These are phyloP conservation scores for Ceratocystis colombiana DNA, from an alignment of 2,329 filamentous ascomycete species.

Conservation along the genomic window DNA sequence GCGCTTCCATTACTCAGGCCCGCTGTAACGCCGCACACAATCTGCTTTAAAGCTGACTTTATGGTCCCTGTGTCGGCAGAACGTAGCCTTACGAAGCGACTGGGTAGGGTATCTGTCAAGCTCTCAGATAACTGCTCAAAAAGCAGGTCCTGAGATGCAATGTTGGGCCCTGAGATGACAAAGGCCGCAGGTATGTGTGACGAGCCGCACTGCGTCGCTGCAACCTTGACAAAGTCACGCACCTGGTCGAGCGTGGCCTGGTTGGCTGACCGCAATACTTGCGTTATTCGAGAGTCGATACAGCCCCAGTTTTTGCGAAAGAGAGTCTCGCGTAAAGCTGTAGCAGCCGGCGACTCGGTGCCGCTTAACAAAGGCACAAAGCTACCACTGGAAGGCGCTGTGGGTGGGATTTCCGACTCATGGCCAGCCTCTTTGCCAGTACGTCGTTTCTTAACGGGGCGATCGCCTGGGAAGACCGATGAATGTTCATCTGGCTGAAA, in stretches of 20 bases:
- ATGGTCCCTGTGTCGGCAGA: conserved; percentile 64
- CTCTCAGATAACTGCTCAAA: conserved; percentile 57
- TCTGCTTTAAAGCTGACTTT: conserved; percentile 58
- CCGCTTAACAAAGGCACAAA: conserved; percentile 49
- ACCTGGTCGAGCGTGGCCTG: conserved; percentile 51
- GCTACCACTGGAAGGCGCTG: conserved; percentile 21
- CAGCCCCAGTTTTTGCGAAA: conserved; percentile 56
- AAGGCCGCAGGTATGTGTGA: conserved; percentile 53
- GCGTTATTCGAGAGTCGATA: conserved; percentile 53
- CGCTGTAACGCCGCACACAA: conserved; percentile 57
- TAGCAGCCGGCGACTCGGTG: conserved; percentile 41
- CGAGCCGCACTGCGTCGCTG: conserved; percentile 9
- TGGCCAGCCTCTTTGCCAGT: conserved; percentile 36
- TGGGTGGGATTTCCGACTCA: conserved; percentile 17
- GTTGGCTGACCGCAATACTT: conserved; percentile 51
- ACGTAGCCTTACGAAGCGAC: conserved; percentile 55
- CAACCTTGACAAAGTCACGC: conserved; percentile 41
- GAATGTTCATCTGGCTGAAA: conserved; percentile 44
- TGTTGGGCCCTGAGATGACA: conserved; percentile 67
- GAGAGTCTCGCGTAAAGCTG: conserved; percentile 45
- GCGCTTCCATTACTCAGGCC: conserved; percentile 25
- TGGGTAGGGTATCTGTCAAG: conserved; percentile 40
- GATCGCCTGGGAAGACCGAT: conserved; percentile 30
- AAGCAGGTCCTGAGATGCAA: conserved; percentile 63
- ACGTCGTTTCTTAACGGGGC: conserved; percentile 50